Conservation (phyloP, 2,329 filamentous ascomycete genomes). For the Boeremia exigua region DNA sequence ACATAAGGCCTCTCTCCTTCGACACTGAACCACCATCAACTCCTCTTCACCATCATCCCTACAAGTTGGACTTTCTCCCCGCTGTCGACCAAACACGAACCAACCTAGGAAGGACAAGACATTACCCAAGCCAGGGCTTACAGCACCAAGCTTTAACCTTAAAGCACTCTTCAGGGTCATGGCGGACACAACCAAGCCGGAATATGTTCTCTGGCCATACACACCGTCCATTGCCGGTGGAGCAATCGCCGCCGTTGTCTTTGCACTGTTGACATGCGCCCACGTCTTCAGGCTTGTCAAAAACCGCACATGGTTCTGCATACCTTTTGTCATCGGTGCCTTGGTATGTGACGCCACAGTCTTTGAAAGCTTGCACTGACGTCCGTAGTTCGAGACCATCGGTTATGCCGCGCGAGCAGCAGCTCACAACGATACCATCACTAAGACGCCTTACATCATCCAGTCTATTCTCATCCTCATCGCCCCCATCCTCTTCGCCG, state of each 20-base stretch:
- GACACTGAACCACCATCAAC: not conserved
- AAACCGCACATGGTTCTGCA: conserved; percentile 59
- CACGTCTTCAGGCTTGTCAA: conserved; percentile 55
- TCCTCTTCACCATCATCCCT: not conserved
- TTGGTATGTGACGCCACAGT: conserved; percentile 50
- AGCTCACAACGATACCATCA: conserved; percentile 39
- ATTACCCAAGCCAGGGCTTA: not conserved
- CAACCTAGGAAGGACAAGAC: not conserved
- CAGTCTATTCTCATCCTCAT: conserved; percentile 51
- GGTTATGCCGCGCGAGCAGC: conserved; percentile 44
- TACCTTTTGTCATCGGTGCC: conserved; percentile 56
- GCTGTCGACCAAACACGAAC: not conserved
- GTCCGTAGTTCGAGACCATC: conserved; percentile 44
- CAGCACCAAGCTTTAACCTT: not conserved
- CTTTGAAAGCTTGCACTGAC: not conserved
- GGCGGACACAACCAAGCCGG: conserved; percentile 23
- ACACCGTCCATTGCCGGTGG: conserved; percentile 56
- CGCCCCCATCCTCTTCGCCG: conserved; percentile 55
- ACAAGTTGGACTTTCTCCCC: not conserved
- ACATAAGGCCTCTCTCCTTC: not conserved
- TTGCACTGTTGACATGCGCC: conserved; percentile 50
- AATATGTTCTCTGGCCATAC: conserved; percentile 48
- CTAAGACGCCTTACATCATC: conserved; percentile 48
- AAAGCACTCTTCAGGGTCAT: conserved; percentile 12
- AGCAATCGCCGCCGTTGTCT: conserved; percentile 57